These are phyloP conservation scores for Talaromyces sp. DNA, from an alignment of 2,329 filamentous ascomycete genomes.

Conservation along the genomic window DNA sequence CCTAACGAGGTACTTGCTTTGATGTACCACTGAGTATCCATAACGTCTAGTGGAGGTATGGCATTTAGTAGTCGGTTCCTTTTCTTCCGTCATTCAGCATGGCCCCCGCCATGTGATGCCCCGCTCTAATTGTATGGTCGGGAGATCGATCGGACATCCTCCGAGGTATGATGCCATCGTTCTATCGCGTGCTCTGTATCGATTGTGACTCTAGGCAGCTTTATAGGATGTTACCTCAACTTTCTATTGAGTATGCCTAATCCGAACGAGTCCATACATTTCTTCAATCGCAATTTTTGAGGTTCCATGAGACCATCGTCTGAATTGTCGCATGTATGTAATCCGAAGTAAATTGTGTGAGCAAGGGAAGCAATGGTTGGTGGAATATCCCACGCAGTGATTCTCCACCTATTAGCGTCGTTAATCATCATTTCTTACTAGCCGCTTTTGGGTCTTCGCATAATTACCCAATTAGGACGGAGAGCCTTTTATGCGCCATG, in stretches of 20 bases:
- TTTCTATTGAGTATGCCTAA: neutral
- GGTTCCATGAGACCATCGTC: neutral
- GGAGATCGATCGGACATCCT: conserved; percentile 11
- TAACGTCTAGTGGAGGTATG: neutral
- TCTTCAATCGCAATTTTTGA: neutral
- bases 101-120: conserved; percentile 3
- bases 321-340: neutral
- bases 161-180: conserved; percentile 12
- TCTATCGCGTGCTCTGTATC: neutral
- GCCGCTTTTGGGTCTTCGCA: no score
- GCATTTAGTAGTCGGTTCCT: neutral
- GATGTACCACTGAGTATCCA: neutral
- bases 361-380: neutral
- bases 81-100: conserved; percentile 1
- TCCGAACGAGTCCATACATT: neutral
- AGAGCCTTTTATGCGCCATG: no score
- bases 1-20: neutral
- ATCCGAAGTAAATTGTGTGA: neutral
- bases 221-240: neutral
- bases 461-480: neutral
- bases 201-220: neutral
- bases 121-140: neutral
- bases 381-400: neutral
- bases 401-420: neutral
- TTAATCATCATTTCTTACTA: neutral